Evolutionary conservation across 768 basidiomycete genomes (phyloP).

Genomic region (Amanita thiersii): DNA sequence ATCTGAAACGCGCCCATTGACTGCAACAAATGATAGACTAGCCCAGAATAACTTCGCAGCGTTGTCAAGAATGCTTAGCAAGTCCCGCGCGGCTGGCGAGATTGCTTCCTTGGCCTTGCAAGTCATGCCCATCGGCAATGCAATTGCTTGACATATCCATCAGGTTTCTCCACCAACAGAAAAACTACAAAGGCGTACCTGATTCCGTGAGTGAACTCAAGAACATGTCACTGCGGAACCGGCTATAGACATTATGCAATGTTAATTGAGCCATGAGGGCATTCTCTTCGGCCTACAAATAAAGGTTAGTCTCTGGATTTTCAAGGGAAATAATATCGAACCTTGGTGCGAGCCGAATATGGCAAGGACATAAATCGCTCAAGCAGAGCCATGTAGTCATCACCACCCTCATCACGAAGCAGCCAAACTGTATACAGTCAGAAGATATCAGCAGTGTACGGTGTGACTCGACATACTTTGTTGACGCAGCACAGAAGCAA

Average conservation of each 20-base stretch:
- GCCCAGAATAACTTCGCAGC: slow-evolving; percentile 69
- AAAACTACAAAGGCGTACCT: slow-evolving; percentile 44
- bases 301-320: background rate
- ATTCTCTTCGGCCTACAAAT: slow-evolving; percentile 61
- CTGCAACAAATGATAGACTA: slow-evolving; percentile 45
- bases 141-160: slow-evolving; percentile 49
- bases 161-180: background rate
- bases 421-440: slow-evolving; percentile 47
- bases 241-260: slow-evolving; percentile 67
- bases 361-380: slow-evolving; percentile 51
- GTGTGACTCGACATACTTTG: slow-evolving; percentile 43
- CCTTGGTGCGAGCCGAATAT: slow-evolving; percentile 50
- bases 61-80: slow-evolving; percentile 49
- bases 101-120: slow-evolving; percentile 28
- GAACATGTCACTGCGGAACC: slow-evolving; percentile 82
- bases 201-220: slow-evolving; percentile 88
- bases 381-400: slow-evolving; percentile 45
- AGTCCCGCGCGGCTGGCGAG: slow-evolving; percentile 45
- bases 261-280: slow-evolving; percentile 71
- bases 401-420: slow-evolving; percentile 46
- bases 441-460: background rate
- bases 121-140: slow-evolving; percentile 74
- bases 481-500: slow-evolving; percentile 55
- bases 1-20: slow-evolving; percentile 57
- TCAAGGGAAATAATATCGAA: slow-evolving; percentile 17